phyloP scores from a whole-genome alignment of 306 rosid species.

The Prinsepia uniflora region DNA sequence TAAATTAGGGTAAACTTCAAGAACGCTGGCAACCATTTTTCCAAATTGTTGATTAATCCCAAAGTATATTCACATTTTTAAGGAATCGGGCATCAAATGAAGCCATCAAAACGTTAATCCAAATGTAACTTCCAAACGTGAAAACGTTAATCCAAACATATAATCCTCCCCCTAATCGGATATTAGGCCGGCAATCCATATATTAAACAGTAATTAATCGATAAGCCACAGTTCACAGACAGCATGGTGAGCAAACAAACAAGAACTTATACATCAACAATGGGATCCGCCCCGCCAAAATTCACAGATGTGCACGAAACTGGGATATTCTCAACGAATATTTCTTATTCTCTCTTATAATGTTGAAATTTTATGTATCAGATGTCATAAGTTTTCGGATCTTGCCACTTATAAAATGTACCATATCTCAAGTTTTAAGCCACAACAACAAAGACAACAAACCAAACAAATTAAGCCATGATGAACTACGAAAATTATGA shows the following conservation, averaged over 20 bases:
- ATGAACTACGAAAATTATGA: constrained; percentile 73
- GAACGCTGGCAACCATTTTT: no score
- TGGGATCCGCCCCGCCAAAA: not conserved
- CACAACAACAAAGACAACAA: not conserved
- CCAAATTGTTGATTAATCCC: no score
- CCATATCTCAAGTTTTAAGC: not conserved
- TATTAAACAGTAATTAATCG: not conserved
- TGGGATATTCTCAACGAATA: constrained; percentile 53
- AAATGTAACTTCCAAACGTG: no score
- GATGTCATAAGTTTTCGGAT: no score
- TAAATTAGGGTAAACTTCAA: no score
- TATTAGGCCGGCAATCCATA: not conserved
- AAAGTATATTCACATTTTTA: no score
- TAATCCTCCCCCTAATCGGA: not conserved
- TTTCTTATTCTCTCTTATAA: constrained; percentile 31
- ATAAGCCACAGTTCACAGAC: not conserved
- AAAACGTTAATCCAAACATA: no score
- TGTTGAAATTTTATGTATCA: not conserved
- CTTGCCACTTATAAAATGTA: constrained; percentile 16
- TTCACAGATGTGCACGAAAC: not conserved
- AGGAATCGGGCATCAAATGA: not conserved
- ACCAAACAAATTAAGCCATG: not conserved
- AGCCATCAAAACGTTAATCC: constrained; percentile 1
- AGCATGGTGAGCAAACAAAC: not conserved
- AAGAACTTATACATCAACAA: not conserved